A percentile compares a stretch with the other conserved stretches of the same genome.
Conservation (phyloP, 305 asterid genomes). For the Petunia hybrid region DNA sequence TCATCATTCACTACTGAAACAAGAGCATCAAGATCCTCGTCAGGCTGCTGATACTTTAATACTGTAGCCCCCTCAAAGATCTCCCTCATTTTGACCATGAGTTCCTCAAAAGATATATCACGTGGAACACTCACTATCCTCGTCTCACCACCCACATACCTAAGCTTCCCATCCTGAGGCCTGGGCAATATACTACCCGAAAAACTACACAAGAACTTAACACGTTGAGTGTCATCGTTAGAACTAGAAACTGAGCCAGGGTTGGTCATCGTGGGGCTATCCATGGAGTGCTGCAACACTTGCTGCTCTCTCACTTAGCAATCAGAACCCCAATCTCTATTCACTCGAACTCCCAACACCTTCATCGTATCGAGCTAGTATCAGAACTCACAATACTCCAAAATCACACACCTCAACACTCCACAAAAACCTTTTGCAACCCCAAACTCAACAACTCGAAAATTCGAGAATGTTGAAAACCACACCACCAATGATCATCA, state of each 20-base stretch:
- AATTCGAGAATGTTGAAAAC: not conserved
- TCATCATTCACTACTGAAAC: constrained; percentile 96
- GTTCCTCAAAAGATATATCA: constrained; percentile 76
- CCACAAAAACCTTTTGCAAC: constrained; percentile 16
- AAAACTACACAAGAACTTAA: constrained; percentile 92
- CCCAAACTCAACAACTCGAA: constrained; percentile 43
- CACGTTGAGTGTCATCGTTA: constrained; percentile 69
- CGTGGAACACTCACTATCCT: constrained; percentile 82
- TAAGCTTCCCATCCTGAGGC: constrained; percentile 95
- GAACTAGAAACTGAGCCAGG: constrained; percentile 54
- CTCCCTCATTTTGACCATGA: constrained; percentile 92
- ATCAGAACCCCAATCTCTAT: constrained; percentile 41
- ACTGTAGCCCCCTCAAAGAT: constrained; percentile 73
- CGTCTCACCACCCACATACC: constrained; percentile 97
- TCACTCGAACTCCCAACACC: constrained; percentile 38
- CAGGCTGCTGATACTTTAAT: constrained; percentile 94
- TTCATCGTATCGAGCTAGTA: constrained; percentile 48
- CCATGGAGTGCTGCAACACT: constrained; percentile 57
- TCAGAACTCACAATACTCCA: constrained; percentile 38
- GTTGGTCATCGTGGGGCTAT: constrained; percentile 55
- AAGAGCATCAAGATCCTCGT: constrained; percentile 97
- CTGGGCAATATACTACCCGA: constrained; percentile 88
- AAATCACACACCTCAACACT: constrained; percentile 38
- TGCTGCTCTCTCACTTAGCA: constrained; percentile 40
- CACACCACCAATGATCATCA: constrained; percentile 27